Conservation (phyloP, 2,329 filamentous ascomycete genomes). For the Nothophoma quercina region DNA sequence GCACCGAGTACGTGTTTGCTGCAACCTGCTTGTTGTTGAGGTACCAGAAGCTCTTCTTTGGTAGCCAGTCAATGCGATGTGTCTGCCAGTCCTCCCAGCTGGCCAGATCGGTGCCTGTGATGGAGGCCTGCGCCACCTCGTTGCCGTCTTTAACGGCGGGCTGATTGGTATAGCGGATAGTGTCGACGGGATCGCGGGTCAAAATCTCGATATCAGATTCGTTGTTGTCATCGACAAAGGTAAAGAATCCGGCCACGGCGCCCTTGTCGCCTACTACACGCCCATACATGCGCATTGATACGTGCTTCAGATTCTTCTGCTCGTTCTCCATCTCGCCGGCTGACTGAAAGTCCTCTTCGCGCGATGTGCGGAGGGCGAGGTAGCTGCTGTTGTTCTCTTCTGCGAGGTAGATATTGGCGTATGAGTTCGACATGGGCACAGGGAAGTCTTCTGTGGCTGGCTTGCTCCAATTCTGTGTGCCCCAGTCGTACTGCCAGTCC, state of each 20-base stretch:
- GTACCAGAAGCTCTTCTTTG: slow-evolving; percentile 63
- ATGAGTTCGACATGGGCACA: slow-evolving; percentile 55
- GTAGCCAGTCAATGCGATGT: slow-evolving; percentile 68
- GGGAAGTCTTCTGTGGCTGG: slow-evolving; percentile 48
- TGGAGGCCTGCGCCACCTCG: slow-evolving; percentile 57
- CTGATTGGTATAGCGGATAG: slow-evolving; percentile 67
- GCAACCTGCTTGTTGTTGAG: slow-evolving; percentile 61
- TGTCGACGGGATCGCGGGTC: slow-evolving; percentile 54
- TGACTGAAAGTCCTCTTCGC: slow-evolving; percentile 54
- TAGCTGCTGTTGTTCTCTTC: slow-evolving; percentile 49
- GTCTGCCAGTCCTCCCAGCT: slow-evolving; percentile 65
- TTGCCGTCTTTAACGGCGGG: slow-evolving; percentile 59
- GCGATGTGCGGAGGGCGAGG: slow-evolving; percentile 57
- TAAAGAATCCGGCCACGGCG: slow-evolving; percentile 65
- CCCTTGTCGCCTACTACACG: slow-evolving; percentile 56
- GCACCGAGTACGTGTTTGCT: slow-evolving; percentile 64
- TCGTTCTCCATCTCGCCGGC: slow-evolving; percentile 58
- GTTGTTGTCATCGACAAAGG: slow-evolving; percentile 55
- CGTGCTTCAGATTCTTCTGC: slow-evolving; percentile 55
- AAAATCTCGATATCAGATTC: slow-evolving; percentile 64
- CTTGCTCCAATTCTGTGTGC: slow-evolving; percentile 57
- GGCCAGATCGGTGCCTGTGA: slow-evolving; percentile 57
- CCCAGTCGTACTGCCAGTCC: slow-evolving; percentile 47
- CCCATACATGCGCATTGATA: slow-evolving; percentile 58
- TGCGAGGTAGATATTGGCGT: slow-evolving; percentile 56